Evolutionary conservation across 2,329 filamentous ascomycete species (phyloP), one percentile per base, ranked within the genome.

Genomic region (Aspergillus sp.): DNA sequence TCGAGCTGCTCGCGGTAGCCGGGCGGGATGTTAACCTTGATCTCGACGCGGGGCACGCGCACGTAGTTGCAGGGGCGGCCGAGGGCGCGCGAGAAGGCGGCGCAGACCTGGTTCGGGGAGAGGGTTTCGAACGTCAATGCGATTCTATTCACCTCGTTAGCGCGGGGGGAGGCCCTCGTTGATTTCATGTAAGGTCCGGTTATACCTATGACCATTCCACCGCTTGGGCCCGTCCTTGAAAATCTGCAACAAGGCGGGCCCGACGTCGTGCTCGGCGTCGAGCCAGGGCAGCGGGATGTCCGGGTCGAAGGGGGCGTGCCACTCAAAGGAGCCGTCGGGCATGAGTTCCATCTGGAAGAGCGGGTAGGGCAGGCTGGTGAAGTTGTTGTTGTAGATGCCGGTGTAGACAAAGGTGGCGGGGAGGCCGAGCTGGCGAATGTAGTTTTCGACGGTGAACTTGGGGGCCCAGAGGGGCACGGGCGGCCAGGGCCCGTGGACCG

Each of bases 311-410:
- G 94, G 94, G 1, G 93, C 93, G 67, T 91, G 86, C 94, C 94
- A 97, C 53, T 87, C 78, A 69, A 97, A 97, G 49, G 88, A 91
- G 16, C 90, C 91, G 64, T 97, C 91, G 1, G 79, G 72, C 71
- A 91, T 86, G 44, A 96, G 77, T 58, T 95, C 91, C 88, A 97
- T 96, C 75, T 92, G 94, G 76, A 97, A 97, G 3, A 97, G 81
- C 1, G 94, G 94, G 67, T 96, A 97, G 1, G 85, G 86, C 29
- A 97, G 80, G 44, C 89, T 94, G 25, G 93, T 97, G 74, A 97
- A 99, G 71, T 99, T 97, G 75, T 97, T 97, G 80, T 97, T 96
- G 79, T 97, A 99, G 64, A 97, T 97, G 54, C 93, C 94, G 9
- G 92, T 91, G 73, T 97, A 97, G 59, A 97, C 87, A 71, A 96